Conservation (phyloP, 1,284 basidiomycete species). For the Violaceomyces palustris region DNA sequence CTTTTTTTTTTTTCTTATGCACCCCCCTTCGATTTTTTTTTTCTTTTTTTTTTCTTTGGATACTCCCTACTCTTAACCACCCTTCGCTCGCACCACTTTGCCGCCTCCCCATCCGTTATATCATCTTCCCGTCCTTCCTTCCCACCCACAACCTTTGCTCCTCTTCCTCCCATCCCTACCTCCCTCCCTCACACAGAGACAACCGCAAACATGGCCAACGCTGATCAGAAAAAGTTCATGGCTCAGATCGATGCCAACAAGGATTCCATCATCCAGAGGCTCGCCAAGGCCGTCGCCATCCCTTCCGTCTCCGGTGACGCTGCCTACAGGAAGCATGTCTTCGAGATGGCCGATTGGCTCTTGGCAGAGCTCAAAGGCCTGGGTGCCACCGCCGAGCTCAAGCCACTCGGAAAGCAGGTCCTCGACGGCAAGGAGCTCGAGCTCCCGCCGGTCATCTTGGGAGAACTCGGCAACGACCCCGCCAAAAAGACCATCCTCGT, state of each 20-base stretch:
- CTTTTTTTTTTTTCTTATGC: no score
- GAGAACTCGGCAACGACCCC: conserved; percentile 67
- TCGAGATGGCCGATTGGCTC: conserved; percentile 51
- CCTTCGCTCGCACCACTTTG: no score
- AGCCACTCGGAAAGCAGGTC: conserved; percentile 64
- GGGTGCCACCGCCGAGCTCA: conserved; percentile 41
- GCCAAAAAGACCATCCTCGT: conserved; percentile 81
- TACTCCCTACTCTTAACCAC: no score
- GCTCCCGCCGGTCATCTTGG: conserved; percentile 84
- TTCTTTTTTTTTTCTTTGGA: no score
- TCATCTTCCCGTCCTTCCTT: no score
- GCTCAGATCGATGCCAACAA: conserved; percentile 48
- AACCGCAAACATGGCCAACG: conserved; percentile 27
- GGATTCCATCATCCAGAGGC: conserved; percentile 36
- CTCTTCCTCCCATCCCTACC: no score
- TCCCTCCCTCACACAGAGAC: no score
- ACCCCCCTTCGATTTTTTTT: no score
- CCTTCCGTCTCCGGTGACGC: conserved; percentile 51
- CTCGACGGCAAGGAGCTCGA: conserved; percentile 73
- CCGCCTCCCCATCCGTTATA: no score
- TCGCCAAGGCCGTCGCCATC: conserved; percentile 49
- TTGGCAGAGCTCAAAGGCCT: conserved; percentile 39
- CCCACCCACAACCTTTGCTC: no score
- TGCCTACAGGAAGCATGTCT: conserved; percentile 45
- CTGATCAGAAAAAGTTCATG: conserved; percentile 38